These are phyloP conservation scores for Hanseniaspora lachancei DNA, from an alignment of 805 yeast genomes.

Conservation along the genomic window DNA sequence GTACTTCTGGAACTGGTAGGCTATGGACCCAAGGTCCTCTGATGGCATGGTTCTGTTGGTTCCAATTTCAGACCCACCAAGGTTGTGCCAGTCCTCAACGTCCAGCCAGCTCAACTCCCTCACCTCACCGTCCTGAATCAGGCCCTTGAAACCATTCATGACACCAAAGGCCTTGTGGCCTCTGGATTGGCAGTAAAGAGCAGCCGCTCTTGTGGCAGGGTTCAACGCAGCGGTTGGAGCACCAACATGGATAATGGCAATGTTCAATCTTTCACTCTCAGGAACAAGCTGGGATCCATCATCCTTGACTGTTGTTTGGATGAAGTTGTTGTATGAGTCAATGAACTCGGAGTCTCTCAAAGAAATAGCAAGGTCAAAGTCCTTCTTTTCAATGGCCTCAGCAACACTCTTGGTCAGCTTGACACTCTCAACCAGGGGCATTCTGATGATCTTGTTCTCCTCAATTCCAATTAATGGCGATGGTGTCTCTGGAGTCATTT, in stretches of 20 bases:
- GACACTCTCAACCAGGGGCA: conserved; percentile 63
- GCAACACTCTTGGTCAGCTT: conserved; percentile 60
- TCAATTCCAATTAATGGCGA: conserved; percentile 66
- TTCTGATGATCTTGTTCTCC: conserved; percentile 56
- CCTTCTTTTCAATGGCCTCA: conserved; percentile 47
- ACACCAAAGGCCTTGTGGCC: conserved; percentile 90
- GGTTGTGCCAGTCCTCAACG: conserved; percentile 73
- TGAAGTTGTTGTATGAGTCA: conserved; percentile 49
- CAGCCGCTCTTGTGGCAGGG: conserved; percentile 82
- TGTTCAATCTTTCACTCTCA: conserved; percentile 45
- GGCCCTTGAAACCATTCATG: conserved; percentile 85
- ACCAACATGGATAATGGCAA: conserved; percentile 85
- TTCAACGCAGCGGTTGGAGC: conserved; percentile 98
- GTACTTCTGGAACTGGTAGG: conserved; percentile 83
- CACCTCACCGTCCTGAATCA: conserved; percentile 78
- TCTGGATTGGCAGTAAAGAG: conserved; percentile 70
- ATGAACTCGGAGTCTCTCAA: conserved; percentile 59
- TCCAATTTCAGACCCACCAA: conserved; percentile 95
- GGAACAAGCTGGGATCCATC: conserved; percentile 47
- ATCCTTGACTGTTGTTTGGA: conserved; percentile 56
- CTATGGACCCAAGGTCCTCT: conserved; percentile 78
- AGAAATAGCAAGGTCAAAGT: conserved; percentile 57
- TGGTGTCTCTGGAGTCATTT: conserved; percentile 54
- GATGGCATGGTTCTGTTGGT: conserved; percentile 81
- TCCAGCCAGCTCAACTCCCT: conserved; percentile 66